phyloP scores from a whole-genome alignment of 306 rosid genomes.

The Cucurbita argyrosperma region DNA sequence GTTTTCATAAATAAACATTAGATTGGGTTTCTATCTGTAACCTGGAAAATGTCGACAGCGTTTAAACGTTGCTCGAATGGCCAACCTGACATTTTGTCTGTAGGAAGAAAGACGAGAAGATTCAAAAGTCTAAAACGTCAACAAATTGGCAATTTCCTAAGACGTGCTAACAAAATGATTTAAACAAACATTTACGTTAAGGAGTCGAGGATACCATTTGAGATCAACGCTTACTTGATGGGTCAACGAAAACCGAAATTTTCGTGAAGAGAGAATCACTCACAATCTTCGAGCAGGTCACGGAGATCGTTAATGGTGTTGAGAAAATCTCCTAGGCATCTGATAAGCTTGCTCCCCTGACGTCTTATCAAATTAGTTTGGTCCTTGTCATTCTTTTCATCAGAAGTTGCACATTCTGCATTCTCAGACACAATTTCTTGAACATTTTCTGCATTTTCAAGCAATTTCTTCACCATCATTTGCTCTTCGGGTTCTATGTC shows the following conservation, averaged over 20 bases:
- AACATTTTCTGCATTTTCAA: slow-evolving; percentile 22
- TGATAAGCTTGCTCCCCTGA: slow-evolving; percentile 32
- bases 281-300: slow-evolving; percentile 11
- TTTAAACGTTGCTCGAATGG: neutral
- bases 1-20: neutral
- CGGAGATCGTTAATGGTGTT: slow-evolving; percentile 23
- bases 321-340: slow-evolving; percentile 25
- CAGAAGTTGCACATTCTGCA: slow-evolving; percentile 2
- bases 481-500: slow-evolving; percentile 12
- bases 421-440: slow-evolving; percentile 25
- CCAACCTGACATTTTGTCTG: neutral
- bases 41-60: neutral
- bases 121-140: neutral
- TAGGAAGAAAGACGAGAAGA: neutral
- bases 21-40: neutral
- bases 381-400: neutral
- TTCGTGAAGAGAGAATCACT: neutral
- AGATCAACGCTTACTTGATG: neutral
- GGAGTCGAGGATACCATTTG: neutral
- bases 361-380: slow-evolving; percentile 13
- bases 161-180: neutral
- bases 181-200: neutral
- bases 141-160: neutral
- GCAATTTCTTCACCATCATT: slow-evolving; percentile 16
- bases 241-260: neutral